Percentiles rank a stretch among this genome's conserved stretches.
phyloP scores from a whole-genome alignment of 306 rosid genomes.

The Acacia crassicarpa region DNA sequence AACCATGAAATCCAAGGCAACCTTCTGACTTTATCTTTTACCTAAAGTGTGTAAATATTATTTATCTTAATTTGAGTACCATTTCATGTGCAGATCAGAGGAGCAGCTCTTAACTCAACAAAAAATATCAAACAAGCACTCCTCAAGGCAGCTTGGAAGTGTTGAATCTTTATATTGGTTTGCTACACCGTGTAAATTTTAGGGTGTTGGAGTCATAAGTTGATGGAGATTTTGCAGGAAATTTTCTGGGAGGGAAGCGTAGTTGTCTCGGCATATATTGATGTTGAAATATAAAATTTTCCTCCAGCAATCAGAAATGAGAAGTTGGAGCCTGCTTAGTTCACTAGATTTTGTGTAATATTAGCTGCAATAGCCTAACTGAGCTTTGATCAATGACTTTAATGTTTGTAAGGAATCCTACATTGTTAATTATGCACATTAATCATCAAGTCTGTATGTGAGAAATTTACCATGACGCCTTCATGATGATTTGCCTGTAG shows the following conservation, averaged over 20 bases:
- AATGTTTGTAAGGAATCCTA: neutral
- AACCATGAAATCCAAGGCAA: slow-evolving; percentile 67
- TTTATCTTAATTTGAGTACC: neutral
- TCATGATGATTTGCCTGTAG: neutral
- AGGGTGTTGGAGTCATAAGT: neutral
- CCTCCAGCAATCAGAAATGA: neutral
- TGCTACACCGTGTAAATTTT: neutral
- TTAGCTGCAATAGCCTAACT: neutral
- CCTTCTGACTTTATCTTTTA: neutral
- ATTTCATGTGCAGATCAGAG: slow-evolving; percentile 15
- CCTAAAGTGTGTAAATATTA: neutral
- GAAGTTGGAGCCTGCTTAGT: neutral
- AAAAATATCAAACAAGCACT: slow-evolving; percentile 17
- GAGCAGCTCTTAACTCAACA: slow-evolving; percentile 10
- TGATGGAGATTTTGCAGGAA: neutral
- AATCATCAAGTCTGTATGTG: neutral
- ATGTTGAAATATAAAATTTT: neutral
- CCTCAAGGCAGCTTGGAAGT: slow-evolving; percentile 7
- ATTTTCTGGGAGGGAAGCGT: neutral
- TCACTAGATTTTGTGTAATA: neutral
- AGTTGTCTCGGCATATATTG: neutral
- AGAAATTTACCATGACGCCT: neutral
- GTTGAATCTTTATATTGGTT: neutral
- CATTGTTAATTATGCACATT: neutral
- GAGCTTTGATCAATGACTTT: neutral